Base-by-base conservation (phyloP, 2,329 filamentous ascomycete species). In the Venturia oleaginea region DNA sequence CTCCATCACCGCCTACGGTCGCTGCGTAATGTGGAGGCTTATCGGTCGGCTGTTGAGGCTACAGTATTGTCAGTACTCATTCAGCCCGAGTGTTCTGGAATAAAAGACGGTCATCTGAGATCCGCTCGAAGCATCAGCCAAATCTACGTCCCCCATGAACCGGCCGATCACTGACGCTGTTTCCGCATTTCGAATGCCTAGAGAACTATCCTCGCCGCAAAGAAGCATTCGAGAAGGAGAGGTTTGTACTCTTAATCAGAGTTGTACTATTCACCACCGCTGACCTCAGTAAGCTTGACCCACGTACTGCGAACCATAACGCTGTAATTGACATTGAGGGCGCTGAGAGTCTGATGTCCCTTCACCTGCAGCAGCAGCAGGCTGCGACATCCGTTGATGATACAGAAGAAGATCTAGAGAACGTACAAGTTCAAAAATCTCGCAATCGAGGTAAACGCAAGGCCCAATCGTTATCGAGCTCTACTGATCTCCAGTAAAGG, bases 381-480 rank as follows among this genome's bases (percentile, higher is more conserved):
- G 54, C 63, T n/a, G 60, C 65, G 54, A 59, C 64, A 65, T 67
- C 34, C 34, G 34, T 67, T 65, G 51, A 64, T 66, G 30, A 67
- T 67, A 65, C 63, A 59, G 38, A 66, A 67, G 65, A 67, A 67
- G 66, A 67, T 65, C 63, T 67, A 38, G 66, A 67, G 65, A 63
- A 67, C 38, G 66, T 64, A 55, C 38, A 66, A 37, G 65, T 60
- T 57, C 55, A 48, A 64, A 66, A 57, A 66, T 34, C 43, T 38
- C 19, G 54, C 51, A 67, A 59, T 60, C 19, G 59, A 66, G 66
- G 66, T 66, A 62, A 34, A 24, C n/a, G 30, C 60, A 67, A 67
- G 64, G 38, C 51, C 65, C 27, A 64, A 55, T 66, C 48, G n/a
- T 64, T 66, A 62, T 64, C 37, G 38, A 62, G 42, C n/a, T 61